phyloP scores from a whole-genome alignment of 2,329 filamentous ascomycete genomes.

The Emericellopsis atlantica region DNA sequence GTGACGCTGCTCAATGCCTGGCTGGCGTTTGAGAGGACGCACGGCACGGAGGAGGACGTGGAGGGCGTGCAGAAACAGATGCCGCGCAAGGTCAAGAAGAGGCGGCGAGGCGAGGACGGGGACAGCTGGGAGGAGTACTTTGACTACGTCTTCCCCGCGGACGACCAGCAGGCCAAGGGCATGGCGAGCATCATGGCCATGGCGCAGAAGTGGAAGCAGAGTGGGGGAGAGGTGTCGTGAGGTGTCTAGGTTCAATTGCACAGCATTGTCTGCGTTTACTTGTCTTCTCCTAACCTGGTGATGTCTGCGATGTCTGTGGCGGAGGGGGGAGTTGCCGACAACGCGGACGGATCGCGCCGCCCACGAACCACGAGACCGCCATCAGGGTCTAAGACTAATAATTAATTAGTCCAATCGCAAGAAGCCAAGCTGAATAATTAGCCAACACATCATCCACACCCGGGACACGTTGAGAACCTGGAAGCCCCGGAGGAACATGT shows the following conservation, averaged over 20 bases:
- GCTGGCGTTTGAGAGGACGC: slow-evolving; percentile 81
- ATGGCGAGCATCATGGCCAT: slow-evolving; percentile 73
- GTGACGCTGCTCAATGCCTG: slow-evolving; percentile 84
- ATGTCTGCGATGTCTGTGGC: too few species aligned
- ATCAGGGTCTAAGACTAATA: too few species aligned
- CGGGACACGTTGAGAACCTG: too few species aligned
- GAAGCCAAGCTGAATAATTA: too few species aligned
- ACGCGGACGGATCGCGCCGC: too few species aligned
- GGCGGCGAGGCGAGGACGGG: slow-evolving; percentile 82
- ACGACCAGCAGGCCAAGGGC: slow-evolving; percentile 76
- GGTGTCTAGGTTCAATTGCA: background rate
- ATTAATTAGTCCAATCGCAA: too few species aligned
- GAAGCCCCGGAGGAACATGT: too few species aligned
- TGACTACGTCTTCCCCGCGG: slow-evolving; percentile 93
- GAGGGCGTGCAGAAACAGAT: slow-evolving; percentile 84
- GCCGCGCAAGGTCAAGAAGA: slow-evolving; percentile 86
- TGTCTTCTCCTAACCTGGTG: too few species aligned
- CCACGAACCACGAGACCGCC: too few species aligned
- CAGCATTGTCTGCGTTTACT: too few species aligned
- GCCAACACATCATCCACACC: too few species aligned
- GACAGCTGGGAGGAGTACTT: slow-evolving; percentile 89
- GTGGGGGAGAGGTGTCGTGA: slow-evolving; percentile 22
- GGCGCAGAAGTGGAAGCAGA: slow-evolving; percentile 80
- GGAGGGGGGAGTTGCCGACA: too few species aligned
- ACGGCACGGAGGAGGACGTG: slow-evolving; percentile 63